phyloP scores from a whole-genome alignment of 805 yeast species.

The Suhomyces tanzawaensis region DNA sequence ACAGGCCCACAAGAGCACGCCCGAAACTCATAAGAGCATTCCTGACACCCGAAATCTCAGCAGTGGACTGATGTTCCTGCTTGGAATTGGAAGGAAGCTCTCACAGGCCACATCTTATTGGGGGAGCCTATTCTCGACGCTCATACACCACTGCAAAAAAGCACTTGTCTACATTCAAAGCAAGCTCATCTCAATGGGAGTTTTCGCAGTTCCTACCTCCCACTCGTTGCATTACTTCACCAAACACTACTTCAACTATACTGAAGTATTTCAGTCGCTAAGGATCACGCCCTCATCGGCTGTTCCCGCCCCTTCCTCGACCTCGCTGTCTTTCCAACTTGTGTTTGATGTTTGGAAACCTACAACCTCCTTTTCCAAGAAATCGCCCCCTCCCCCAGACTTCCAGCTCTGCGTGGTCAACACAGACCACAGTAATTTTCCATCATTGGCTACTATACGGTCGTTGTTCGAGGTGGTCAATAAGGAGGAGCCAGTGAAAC shows the following conservation, averaged over 20 bases:
- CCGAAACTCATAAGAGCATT: too few species aligned
- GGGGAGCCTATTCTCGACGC: too few species aligned
- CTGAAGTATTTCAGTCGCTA: conserved; percentile 22
- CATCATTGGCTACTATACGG: conserved; percentile 44
- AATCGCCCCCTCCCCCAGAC: conserved; percentile 68
- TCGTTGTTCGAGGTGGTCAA: background rate
- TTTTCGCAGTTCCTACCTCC: conserved; percentile 14
- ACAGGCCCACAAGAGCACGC: background rate
- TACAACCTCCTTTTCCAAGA: conserved; percentile 63
- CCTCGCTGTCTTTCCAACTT: conserved; percentile 18
- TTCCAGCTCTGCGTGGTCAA: conserved; percentile 65
- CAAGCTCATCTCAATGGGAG: conserved; percentile 8
- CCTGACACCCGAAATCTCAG: too few species aligned
- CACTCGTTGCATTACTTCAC: conserved; percentile 17
- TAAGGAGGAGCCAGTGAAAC: conserved; percentile 4
- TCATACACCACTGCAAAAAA: too few species aligned
- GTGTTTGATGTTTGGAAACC: conserved; percentile 86
- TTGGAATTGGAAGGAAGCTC: background rate
- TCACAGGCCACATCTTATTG: too few species aligned
- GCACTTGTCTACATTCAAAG: background rate
- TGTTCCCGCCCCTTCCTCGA: conserved; percentile 2
- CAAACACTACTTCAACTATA: conserved; percentile 27
- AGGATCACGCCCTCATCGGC: conserved; percentile 10
- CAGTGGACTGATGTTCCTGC: too few species aligned
- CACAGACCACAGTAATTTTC: conserved; percentile 43